These are phyloP conservation scores for Irpex sp. DNA, from an alignment of 1,284 basidiomycete genomes.

Conservation along the genomic window DNA sequence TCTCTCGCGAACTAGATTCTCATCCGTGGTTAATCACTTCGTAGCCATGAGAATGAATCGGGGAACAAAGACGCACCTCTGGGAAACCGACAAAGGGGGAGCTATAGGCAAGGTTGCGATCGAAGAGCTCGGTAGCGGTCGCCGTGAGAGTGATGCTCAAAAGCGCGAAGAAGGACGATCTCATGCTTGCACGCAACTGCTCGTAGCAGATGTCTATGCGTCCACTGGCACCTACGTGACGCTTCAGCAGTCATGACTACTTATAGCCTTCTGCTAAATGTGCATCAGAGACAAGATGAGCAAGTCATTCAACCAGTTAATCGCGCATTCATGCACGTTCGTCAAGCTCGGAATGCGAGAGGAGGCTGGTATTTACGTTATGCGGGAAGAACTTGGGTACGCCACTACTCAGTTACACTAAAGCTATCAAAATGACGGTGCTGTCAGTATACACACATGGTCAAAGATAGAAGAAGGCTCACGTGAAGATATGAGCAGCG, in stretches of 20 bases:
- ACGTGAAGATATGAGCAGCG: background rate
- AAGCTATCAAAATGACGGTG: background rate
- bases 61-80: conserved; percentile 27
- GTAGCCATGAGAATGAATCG: background rate
- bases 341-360: background rate
- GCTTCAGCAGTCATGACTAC: background rate
- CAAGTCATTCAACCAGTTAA: background rate
- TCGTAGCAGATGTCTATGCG: background rate
- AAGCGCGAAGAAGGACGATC: background rate
- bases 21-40: background rate
- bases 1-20: conserved; percentile 36
- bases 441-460: background rate
- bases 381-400: background rate
- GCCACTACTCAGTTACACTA: background rate
- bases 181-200: background rate
- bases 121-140: conserved; percentile 31
- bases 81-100: conserved; percentile 44
- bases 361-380: background rate
- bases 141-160: conserved; percentile 15
- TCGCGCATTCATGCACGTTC: background rate
- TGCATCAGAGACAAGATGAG: background rate
- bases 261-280: background rate
- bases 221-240: background rate
- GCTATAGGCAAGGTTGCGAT: conserved; percentile 44
- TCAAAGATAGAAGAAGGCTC: background rate